Base-by-base conservation (phyloP, 768 basidiomycete species). In the Mycena metata region DNA sequence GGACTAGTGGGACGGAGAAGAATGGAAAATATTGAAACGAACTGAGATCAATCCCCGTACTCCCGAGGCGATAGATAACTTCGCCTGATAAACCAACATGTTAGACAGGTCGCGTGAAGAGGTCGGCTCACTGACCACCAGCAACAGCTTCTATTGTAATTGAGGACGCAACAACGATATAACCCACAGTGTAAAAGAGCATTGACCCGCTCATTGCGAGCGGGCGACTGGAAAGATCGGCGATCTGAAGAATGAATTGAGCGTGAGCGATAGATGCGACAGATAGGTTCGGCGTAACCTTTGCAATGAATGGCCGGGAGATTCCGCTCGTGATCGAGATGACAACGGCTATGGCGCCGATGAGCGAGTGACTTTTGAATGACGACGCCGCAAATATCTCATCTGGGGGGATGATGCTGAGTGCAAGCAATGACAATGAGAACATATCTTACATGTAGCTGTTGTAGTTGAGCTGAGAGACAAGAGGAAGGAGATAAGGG, bases 301-400 rank as follows among this genome's bases (percentile, higher is more conserved):
- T 88, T n/a, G 88, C 87, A 60, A 86, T 83, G 63, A 85, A 75
- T 0, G 88, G 86, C 73, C 85, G 81, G 57, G 81, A 79, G 23
- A 82, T 80, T 36, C 62, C 50, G 62, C 72, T 68, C 21, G 78
- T 76, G 54, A 79, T 77, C 24, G 69, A 72, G 39, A 75, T 73
- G 13, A 73, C 76, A 43, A 79, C 65, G 3, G 17, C 16, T 26
- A 66, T 66, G 12, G 65, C 43, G 16, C 57, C 65, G 19, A 66
- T 66, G 56, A 66, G 51, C 10, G 65, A 10, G 73, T 69, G 75
- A n/a, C 57, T 60, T 19, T 39, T 21, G 57, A 66, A 66, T 21
- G 65, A 60, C 42, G 65, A 66, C 8, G 65, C 65, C 2, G 65
- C 65, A 26, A 23, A 66, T 11, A 19, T 19, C 36, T 66, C 65